Percentiles rank a stretch among this genome's conserved stretches.
Evolutionary conservation across 352 stramenopile species (phyloP).

Genomic region (Pythium pyrilobum): DNA sequence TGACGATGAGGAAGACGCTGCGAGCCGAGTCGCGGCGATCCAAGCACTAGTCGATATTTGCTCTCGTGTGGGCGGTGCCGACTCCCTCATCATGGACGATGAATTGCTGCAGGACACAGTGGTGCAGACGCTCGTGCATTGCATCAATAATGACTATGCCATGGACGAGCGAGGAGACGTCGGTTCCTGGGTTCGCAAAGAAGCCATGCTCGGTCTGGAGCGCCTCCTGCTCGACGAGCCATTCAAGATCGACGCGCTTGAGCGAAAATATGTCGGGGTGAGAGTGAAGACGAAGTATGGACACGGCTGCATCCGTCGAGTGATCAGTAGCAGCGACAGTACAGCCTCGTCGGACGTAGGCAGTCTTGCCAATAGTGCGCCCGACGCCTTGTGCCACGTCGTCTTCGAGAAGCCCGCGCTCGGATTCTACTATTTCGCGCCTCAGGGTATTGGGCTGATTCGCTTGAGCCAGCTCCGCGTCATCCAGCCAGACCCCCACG

Average conservation of each 20-base stretch:
- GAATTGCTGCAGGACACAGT: slow-evolving; percentile 44
- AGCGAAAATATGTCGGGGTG: slow-evolving; percentile 30
- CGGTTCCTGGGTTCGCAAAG: slow-evolving; percentile 96
- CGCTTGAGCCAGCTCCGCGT: slow-evolving; percentile 24
- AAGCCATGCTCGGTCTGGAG: slow-evolving; percentile 91
- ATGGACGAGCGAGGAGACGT: slow-evolving; percentile 97
- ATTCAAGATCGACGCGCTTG: slow-evolving; percentile 3
- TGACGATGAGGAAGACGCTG: slow-evolving; percentile 86
- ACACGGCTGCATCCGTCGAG: slow-evolving; percentile 32
- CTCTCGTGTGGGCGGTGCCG: slow-evolving; percentile 26
- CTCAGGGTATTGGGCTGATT: slow-evolving; percentile 49
- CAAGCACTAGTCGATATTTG: slow-evolving; percentile 86
- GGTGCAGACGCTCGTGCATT: slow-evolving; percentile 78
- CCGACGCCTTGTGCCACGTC: slow-evolving; percentile 44
- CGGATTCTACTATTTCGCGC: slow-evolving; percentile 73
- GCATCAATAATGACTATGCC: slow-evolving; percentile 93
- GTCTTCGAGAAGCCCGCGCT: slow-evolving; percentile 52
- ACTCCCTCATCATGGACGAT: slow-evolving; percentile 1
- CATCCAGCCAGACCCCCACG: neutral
- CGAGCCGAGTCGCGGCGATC: slow-evolving; percentile 94
- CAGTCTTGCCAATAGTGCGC: slow-evolving; percentile 12
- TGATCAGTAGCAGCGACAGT: slow-evolving; percentile 14
- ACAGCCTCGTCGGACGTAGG: neutral
- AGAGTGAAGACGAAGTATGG: slow-evolving; percentile 36
- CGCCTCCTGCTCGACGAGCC: slow-evolving; percentile 53